phyloP scores from a whole-genome alignment of 2,329 filamentous ascomycete species.

The Diaporthe destruens region DNA sequence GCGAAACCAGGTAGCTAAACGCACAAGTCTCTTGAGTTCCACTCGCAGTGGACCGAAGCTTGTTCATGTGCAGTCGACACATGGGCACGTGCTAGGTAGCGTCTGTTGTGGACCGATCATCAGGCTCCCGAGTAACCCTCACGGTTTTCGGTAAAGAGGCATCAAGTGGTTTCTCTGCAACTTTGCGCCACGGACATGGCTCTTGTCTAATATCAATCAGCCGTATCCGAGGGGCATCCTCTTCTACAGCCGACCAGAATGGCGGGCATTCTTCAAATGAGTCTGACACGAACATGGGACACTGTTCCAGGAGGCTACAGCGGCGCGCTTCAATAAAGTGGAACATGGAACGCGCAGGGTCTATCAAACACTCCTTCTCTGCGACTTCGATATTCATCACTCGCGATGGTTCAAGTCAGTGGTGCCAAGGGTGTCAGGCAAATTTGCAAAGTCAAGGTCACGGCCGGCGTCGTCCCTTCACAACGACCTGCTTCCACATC shows the following conservation, averaged over 20 bases:
- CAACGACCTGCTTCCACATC: not conserved
- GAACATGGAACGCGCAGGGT: not conserved
- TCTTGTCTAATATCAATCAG: not conserved
- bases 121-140: not conserved
- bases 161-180: too few relatives aligned
- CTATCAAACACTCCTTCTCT: not conserved
- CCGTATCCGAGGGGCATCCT: not conserved
- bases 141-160: not conserved
- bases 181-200: too few relatives aligned
- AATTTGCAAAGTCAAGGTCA: not conserved
- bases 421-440: too few relatives aligned
- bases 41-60: not conserved
- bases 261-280: not conserved
- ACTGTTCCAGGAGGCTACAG: not conserved
- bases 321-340: not conserved
- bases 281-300: not conserved
- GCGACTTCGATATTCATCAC: not conserved
- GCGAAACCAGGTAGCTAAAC: too few relatives aligned
- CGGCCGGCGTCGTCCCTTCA: not conserved
- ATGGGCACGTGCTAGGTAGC: not conserved
- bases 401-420: not conserved
- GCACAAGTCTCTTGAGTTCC: too few relatives aligned
- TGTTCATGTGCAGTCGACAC: too few relatives aligned
- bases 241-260: not conserved
- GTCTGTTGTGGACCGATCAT: not conserved